Base-by-base conservation (phyloP, 176 grass and related monocot species). In the maize (Zea mays) region DNA sequence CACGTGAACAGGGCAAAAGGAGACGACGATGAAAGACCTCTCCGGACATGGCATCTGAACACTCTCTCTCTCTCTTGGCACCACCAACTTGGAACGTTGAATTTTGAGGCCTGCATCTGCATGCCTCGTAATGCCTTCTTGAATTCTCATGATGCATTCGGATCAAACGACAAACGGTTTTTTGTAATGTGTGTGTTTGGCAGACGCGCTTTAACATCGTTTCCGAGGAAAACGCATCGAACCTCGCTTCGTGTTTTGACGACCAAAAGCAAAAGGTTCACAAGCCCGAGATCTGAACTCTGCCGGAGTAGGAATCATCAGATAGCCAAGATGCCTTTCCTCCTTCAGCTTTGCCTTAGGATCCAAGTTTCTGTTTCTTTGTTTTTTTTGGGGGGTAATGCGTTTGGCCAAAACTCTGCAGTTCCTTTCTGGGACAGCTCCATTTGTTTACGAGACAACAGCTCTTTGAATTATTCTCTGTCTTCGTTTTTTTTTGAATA, bases 231-330 rank as follows among this genome's bases (percentile, higher is more conserved):
- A 15, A 79, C 56, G 40, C 68, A 21, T 55, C 10, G 67, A 59
- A 73, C 66, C 21, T 79, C 45, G 78, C 67, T 44, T 70, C 77
- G 35, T 46, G 73, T 79, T 79, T 84, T 88, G 81, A 84, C 81
- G 64, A 79, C 81, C 47, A 88, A 84, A 87, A 87, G 59, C 60
- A 75, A 84, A 87, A 87, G 59, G 61, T 68, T 51, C 0, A 49
- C 37, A 5, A 20, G 50, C 73, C 56, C 41, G 74, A 73, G n/a
- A 35, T 37, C 47, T 49, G 60, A 65, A 76, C 60, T 27, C 55
- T 61, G 37, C 72, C 3, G 34, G 56, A 45, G 56, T 75, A 65
- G 2, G 57, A 73, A 73, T 78, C 7, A 27, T 27, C 27, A 27
- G 27, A 27, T 27, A 27, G 27, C 27, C 27, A 27, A 27, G 44